phyloP scores from a whole-genome alignment of 2,329 filamentous ascomycete species.

The Pseudogymnoascus sp. region DNA sequence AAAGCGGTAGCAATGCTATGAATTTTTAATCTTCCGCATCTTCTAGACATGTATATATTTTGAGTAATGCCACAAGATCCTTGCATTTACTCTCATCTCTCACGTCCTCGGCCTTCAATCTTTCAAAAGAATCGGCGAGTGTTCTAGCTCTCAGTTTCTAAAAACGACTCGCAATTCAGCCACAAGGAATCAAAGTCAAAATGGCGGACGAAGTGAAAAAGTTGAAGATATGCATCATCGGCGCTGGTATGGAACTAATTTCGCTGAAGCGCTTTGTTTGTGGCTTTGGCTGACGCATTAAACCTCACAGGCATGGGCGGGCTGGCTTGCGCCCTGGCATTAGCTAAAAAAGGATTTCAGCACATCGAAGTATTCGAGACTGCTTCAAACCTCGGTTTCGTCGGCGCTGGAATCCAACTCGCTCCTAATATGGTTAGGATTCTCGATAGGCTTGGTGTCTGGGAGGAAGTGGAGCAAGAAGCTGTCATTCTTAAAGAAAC shows the following conservation, averaged over 20 bases:
- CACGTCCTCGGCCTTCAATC: not conserved
- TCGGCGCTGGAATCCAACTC: conserved; percentile 77
- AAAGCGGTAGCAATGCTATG: not conserved
- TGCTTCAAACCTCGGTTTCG: conserved; percentile 66
- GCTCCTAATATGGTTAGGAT: conserved; percentile 76
- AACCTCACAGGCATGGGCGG: conserved; percentile 63
- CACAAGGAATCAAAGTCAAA: not conserved
- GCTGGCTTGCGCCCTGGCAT: conserved; percentile 59
- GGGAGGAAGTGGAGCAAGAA: conserved; percentile 61
- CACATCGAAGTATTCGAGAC: conserved; percentile 67
- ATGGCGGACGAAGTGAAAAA: conserved; percentile 3
- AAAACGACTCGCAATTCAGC: not conserved
- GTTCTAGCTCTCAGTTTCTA: not conserved
- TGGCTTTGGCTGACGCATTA: not conserved
- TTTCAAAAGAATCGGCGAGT: not conserved
- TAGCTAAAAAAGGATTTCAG: conserved; percentile 69
- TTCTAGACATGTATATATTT: not conserved
- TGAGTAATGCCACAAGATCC: not conserved
- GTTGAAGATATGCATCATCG: conserved; percentile 7
- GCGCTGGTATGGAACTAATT: not conserved
- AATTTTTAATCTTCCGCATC: not conserved
- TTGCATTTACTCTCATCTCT: not conserved
- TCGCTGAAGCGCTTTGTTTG: not conserved
- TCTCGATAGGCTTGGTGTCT: conserved; percentile 63
- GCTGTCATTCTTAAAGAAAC: conserved; percentile 64